These are phyloP conservation scores for Wickerhamiella lipophila DNA, from an alignment of 805 yeast genomes.

Conservation along the genomic window DNA sequence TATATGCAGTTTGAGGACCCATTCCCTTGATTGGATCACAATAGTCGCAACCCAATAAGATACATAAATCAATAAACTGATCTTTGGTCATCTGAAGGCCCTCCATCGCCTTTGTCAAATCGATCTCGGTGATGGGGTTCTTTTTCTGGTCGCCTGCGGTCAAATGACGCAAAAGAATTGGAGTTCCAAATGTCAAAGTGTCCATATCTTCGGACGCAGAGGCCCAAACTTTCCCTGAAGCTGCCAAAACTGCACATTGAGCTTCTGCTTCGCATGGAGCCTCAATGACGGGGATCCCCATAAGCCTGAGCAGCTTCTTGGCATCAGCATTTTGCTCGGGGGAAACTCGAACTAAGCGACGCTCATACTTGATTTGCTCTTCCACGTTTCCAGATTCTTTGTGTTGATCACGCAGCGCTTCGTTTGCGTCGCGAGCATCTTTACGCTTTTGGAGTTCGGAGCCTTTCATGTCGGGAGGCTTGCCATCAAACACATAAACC, in stretches of 20 bases:
- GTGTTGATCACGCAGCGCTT: conserved; percentile 36
- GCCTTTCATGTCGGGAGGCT: conserved; percentile 87
- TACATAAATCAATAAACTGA: conserved; percentile 83
- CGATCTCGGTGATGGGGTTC: conserved; percentile 78
- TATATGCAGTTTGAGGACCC: conserved; percentile 90
- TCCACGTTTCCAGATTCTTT: conserved; percentile 72
- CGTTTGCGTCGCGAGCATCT: conserved; percentile 47
- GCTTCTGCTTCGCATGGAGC: conserved; percentile 99
- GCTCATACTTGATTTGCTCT: conserved; percentile 62
- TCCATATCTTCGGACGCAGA: conserved; percentile 99
- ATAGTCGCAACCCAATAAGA: conserved; percentile 90
- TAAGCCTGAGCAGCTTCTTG: conserved; percentile 57
- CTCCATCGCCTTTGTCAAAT: conserved; percentile 51
- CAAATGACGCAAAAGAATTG: conserved; percentile 69
- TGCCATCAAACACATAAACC: conserved; percentile 92
- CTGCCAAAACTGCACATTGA: conserved; percentile 89
- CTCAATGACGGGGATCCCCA: conserved; percentile 90
- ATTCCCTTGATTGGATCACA: conserved; percentile 91
- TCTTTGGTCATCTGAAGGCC: conserved; percentile 61
- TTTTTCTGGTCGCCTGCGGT: conserved; percentile 92
- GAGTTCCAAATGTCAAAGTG: conserved; percentile 83
- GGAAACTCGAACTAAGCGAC: conserved; percentile 81
- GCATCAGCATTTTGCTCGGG: conserved; percentile 91
- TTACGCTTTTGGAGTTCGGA: conserved; percentile 84
- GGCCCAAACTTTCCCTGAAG: conserved; percentile 82